Base-by-base conservation (phyloP, 306 rosid species). In the Psophocarpus tetragonolobus region DNA sequence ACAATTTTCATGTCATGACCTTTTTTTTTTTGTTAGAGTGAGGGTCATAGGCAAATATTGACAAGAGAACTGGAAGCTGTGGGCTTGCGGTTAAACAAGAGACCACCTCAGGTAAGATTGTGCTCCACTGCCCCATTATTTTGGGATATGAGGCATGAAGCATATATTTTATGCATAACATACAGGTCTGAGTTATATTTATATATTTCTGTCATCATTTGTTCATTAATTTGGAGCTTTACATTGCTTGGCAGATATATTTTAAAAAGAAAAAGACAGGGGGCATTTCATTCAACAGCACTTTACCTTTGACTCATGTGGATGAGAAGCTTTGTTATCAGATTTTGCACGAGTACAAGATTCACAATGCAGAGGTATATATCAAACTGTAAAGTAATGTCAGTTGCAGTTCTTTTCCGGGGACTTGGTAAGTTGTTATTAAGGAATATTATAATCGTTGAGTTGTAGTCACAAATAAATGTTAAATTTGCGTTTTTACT, bases 301-400 rank as follows among this genome's bases (percentile, higher is more conserved):
- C 99, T 61, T 8, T 85, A 71, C 86, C 96, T 53, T 87, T 96
- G 83, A 91, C 98, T 83, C 99, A 93, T 66, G 99, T 96, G 74
- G 97, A 96, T 50, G 99, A 96, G 85, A 96, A 96, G 89, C 94
- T 96, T 41, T 96, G 99, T 74, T 96, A 96, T 86, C 99, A 96
- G 86, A 96, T 96, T 84, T 89, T 96, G 47, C 99, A 96, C 53
- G 99, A 96, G 85, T 96, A 96, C 91, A 96, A 96, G 90, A 96
- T 96, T 84, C 99, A 96, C 87, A 96, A 96, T 88, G 99, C 99
- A 14, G 99, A 96, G 99, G 99, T 96, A 88, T 63, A 17, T 65
- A 26, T 30, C 53, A 51, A 67, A 60, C 45, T 61, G 15, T 48
- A 57, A 35, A 54, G 54, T 75, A 35, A 73, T 61, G 38, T 44